Evolutionary conservation across 1,139 yeast species (phyloP).

Genomic region (Candida sojae): DNA sequence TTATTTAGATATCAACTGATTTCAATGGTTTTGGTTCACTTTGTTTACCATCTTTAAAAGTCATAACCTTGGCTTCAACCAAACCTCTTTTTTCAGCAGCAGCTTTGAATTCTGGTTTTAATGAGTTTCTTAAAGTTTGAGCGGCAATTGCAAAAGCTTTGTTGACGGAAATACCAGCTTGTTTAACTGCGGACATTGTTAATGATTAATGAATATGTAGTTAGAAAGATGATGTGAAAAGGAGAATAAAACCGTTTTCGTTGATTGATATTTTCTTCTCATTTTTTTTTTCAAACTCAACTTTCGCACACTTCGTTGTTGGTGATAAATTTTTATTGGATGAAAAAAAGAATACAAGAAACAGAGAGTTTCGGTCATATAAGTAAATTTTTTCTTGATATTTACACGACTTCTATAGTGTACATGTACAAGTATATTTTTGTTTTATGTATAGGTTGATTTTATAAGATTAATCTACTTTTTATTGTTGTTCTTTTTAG

Average conservation of each 20-base stretch:
- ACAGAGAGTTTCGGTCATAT: too few species aligned
- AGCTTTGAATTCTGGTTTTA: constrained; percentile 84
- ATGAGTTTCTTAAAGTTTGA: constrained; percentile 81
- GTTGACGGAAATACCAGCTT: constrained; percentile 87
- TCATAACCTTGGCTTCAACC: constrained; percentile 76
- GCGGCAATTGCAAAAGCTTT: constrained; percentile 92
- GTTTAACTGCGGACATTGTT: constrained; percentile 74
- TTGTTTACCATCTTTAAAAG: constrained; percentile 67
- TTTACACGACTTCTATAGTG: too few species aligned
- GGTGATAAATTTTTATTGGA: constrained; percentile 6
- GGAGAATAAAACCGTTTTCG: neutral
- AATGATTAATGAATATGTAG: neutral
- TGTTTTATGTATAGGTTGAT: too few species aligned
- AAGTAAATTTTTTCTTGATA: too few species aligned
- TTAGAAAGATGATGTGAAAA: neutral
- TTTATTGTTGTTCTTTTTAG: constrained; percentile 27
- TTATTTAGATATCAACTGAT: constrained; percentile 9
- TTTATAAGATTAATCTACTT: neutral
- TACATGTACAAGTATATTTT: too few species aligned
- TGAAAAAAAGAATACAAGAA: neutral
- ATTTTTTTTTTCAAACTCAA: neutral
- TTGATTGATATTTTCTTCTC: constrained; percentile 2
- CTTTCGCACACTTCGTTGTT: neutral
- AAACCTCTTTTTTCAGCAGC: constrained; percentile 73
- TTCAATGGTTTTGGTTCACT: constrained; percentile 29